A percentile compares a stretch with the other conserved stretches of the same genome.
Evolutionary conservation across 257 asterid genomes (phyloP).

Genomic region (Linaria vulgaris): DNA sequence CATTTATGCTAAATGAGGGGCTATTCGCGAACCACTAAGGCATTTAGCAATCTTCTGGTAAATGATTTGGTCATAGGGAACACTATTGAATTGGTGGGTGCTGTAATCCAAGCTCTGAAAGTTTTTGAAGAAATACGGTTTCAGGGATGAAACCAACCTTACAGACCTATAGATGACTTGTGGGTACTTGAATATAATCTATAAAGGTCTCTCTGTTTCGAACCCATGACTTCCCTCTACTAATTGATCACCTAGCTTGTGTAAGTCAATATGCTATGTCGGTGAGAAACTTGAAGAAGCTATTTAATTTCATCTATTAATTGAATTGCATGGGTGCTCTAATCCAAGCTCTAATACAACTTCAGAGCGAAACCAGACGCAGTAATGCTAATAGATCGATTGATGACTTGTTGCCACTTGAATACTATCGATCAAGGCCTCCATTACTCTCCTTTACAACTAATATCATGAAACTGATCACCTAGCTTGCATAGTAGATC

Average conservation of each 20-base stretch:
- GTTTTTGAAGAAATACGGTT: too few relatives aligned
- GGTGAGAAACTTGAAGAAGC: too few relatives aligned
- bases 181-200: too few relatives aligned
- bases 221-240: too few relatives aligned
- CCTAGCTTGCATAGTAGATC: slow-evolving; percentile 61
- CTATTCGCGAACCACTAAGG: slow-evolving; percentile 39
- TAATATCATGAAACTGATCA: slow-evolving; percentile 60
- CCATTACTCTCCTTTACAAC: slow-evolving; percentile 27
- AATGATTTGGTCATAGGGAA: slow-evolving; percentile 69
- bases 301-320: too few relatives aligned
- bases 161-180: too few relatives aligned
- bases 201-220: too few relatives aligned
- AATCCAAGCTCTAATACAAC: slow-evolving; percentile 48
- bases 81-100: slow-evolving; percentile 61
- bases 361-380: slow-evolving; percentile 64
- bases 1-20: slow-evolving; percentile 72
- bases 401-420: slow-evolving; percentile 77
- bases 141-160: too few relatives aligned
- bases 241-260: too few relatives aligned
- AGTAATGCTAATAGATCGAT: slow-evolving; percentile 67
- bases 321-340: slow-evolving; percentile 52
- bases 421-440: slow-evolving; percentile 53
- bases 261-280: too few relatives aligned
- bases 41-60: slow-evolving; percentile 37
- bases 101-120: too few relatives aligned